Evolutionary conservation across 345 rosid species (phyloP), one percentile per base, ranked within the genome.

Genomic region (Firmiana major): DNA sequence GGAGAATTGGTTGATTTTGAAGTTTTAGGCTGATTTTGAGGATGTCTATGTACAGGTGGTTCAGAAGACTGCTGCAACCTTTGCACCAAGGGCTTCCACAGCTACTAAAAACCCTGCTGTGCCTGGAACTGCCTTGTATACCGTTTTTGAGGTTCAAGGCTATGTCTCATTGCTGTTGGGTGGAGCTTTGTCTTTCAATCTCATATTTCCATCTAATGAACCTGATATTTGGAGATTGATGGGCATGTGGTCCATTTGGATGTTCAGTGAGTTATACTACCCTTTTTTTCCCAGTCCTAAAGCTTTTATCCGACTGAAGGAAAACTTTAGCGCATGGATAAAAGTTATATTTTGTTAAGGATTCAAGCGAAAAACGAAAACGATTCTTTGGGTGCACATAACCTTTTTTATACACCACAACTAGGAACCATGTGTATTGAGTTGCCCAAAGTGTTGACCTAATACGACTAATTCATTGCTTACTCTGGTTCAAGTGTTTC

Each of bases 211-310:
- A 63, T 92, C 98, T 5, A 86, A 87, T 76, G 93, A 93, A 78
- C 99, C 99, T 9, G 98, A 95, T 76, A 59, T 95, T 15, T 93
- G 98, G 98, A 93, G 99, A 83, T 81, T 95, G 60, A 93, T 93
- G 93, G 99, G 99, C 40, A 95, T 95, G 99, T 95, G 99, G 99
- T 95, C 99, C 28, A 93, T 95, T 77, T 91, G 99, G 99, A 91
- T 95, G 98, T 95, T 95, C 89, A 92, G 98, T 93, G 84, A 87
- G 97, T 87, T 63, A 0, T 73, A 45, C 24, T 60, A 28, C n/a
- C n/a, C n/a, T n/a, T n/a, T n/a, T n/a, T n/a, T n/a, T n/a, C n/a
- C n/a, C n/a, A n/a, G n/a, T n/a, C n/a, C n/a, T n/a, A n/a, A n/a
- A n/a, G n/a, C n/a, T n/a, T n/a, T n/a, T n/a, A n/a, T n/a, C n/a